Percentiles rank a stretch among this genome's conserved stretches.
Conservation (phyloP, 176 grass and related monocot species). For the Thinopyrum elongatum region DNA sequence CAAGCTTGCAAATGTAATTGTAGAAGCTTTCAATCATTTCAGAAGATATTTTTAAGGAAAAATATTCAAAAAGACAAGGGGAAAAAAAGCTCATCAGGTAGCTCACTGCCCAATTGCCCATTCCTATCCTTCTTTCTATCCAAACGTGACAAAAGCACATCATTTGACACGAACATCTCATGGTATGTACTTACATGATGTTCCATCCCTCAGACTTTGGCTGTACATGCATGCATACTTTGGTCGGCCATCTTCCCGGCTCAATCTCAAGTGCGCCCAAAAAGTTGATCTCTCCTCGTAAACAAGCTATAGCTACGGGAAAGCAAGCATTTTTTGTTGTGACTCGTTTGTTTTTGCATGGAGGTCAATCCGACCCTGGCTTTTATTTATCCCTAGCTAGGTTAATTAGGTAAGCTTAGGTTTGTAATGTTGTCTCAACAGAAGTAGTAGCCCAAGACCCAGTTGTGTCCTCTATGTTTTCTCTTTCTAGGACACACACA, state of each 20-base stretch:
- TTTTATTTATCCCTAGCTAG: background rate
- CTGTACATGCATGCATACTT: constrained; percentile 36
- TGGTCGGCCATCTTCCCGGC: constrained; percentile 45
- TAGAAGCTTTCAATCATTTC: background rate
- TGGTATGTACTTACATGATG: constrained; percentile 46
- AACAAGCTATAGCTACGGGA: constrained; percentile 1
- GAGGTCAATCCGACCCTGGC: background rate
- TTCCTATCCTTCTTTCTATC: constrained; percentile 50
- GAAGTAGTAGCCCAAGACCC: background rate
- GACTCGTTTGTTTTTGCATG: constrained; percentile 18
- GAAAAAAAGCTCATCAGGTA: background rate
- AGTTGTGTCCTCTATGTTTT: background rate
- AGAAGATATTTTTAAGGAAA: background rate
- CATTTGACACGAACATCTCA: constrained; percentile 84
- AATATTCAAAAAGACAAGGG: background rate
- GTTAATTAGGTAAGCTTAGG: background rate
- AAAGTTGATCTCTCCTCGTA: constrained; percentile 46
- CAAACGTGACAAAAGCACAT: constrained; percentile 57
- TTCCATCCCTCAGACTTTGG: constrained; percentile 58
- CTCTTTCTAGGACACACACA: constrained; percentile 23
- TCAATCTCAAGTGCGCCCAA: constrained; percentile 44
- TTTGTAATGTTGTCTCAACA: background rate
- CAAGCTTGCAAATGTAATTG: background rate
- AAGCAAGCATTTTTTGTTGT: background rate
- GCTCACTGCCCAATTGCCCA: constrained; percentile 29